Base-by-base conservation (phyloP, 345 rosid species). In the Streptanthus diversifolius region DNA sequence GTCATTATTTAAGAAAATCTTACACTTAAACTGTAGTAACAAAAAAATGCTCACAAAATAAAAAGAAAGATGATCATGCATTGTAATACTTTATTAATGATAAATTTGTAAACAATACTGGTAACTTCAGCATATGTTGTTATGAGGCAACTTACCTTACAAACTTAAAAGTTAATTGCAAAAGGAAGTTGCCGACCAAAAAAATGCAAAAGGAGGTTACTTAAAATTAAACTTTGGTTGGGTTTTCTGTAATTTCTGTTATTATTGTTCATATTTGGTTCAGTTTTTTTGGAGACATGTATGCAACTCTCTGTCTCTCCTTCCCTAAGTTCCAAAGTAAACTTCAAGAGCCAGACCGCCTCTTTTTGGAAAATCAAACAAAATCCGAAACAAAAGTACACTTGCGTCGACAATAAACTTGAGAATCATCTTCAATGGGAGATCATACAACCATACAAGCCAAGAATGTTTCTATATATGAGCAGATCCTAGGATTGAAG, bases 401-500 rank as follows among this genome's bases (percentile, higher is more conserved):
- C 37, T 36, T 37, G 56, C 66, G 72, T 47, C 22, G 58, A 73
- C 11, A 56, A 18, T 36, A 54, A 65, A 35, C 22, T 57, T 27
- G 18, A 68, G 37, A 43, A 51, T 59, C n/a, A 18, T 33, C 55
- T 53, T 32, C 61, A 30, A 24, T 55, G 18, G 4, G 15, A 49
- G 61, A 68, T 27, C 33, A 43, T 22, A 56, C n/a, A 62, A 41
- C 6, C 60, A 35, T 63, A 62, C 59, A 76, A 76, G 53, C 53
- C 65, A 53, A 62, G 22, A 68, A 44, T 52, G 54, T 66, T 56
- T 24, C 1, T 51, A 35, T 48, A 41, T 69, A n/a, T 53, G 66
- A 54, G 24, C 33, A 71, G 32, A 24, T 66, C 36, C 74, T 84
- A 87, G 67, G 87, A 64, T 65, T 82, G 89, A 63, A 85, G 88